These are phyloP conservation scores for Willaertia magna DNA, from an alignment of 208 protist species.

Conservation along the genomic window DNA sequence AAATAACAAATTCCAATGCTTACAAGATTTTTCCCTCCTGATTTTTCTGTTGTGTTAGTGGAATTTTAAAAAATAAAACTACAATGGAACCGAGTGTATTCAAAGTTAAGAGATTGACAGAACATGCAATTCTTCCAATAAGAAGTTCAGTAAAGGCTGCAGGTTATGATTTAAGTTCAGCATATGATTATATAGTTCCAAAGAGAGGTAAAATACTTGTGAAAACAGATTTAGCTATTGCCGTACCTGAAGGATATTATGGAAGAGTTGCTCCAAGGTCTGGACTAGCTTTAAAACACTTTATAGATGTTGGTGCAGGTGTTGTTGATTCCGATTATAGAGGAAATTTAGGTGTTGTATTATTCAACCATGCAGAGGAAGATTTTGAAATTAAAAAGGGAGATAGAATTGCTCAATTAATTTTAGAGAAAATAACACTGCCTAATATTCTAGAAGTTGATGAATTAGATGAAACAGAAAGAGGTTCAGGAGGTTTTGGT, in stretches of 20 bases:
- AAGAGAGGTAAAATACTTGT: background rate
- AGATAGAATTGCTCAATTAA: slow-evolving; percentile 22
- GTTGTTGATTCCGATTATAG: slow-evolving; percentile 27
- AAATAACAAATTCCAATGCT: too few species aligned
- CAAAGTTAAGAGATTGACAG: background rate
- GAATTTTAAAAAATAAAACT: too few species aligned
- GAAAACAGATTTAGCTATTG: background rate
- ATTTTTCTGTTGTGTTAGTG: too few species aligned
- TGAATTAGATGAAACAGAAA: background rate
- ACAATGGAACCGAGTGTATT: background rate
- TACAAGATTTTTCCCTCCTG: too few species aligned
- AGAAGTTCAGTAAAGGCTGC: background rate
- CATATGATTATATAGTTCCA: background rate
- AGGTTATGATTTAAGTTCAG: slow-evolving; percentile 6
- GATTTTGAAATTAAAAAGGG: slow-evolving; percentile 9
- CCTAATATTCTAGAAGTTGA: slow-evolving; percentile 10
- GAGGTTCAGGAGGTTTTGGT: slow-evolving; percentile 14
- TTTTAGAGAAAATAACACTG: slow-evolving; percentile 3
- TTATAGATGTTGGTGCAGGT: slow-evolving; percentile 21
- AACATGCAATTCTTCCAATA: background rate
- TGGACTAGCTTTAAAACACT: slow-evolving; percentile 12
- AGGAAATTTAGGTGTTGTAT: slow-evolving; percentile 13
- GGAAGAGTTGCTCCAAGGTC: slow-evolving; percentile 17
- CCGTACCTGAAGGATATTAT: slow-evolving; percentile 8
- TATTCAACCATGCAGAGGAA: slow-evolving; percentile 16